Conservation (phyloP, 306 rosid genomes). For the Mimosa pudica region DNA sequence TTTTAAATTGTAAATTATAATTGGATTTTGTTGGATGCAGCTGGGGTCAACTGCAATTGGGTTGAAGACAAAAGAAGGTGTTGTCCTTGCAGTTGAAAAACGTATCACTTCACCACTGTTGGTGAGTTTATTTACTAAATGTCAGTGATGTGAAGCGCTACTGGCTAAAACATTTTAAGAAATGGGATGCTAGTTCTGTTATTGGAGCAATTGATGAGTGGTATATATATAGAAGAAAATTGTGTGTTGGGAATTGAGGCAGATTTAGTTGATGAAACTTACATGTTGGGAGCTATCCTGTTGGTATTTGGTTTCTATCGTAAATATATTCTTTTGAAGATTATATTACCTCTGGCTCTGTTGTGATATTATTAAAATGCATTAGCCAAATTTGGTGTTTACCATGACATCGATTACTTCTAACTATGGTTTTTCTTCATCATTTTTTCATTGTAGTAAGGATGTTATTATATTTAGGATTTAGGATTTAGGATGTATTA, state of each 20-base stretch:
- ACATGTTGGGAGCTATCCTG: not conserved
- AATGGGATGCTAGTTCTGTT: not conserved
- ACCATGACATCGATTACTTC: not conserved
- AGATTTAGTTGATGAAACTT: not conserved
- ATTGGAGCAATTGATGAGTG: not conserved
- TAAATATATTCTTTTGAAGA: not conserved
- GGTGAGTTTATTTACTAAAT: slow-evolving; percentile 45
- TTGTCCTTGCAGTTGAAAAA: slow-evolving; percentile 93
- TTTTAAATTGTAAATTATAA: not conserved
- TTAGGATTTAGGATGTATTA: too few relatives aligned
- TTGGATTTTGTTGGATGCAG: slow-evolving; percentile 41
- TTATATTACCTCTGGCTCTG: not conserved
- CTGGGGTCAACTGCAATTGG: slow-evolving; percentile 97
- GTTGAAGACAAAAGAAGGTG: slow-evolving; percentile 91
- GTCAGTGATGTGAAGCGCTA: not conserved
- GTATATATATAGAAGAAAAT: not conserved
- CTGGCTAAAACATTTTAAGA: not conserved
- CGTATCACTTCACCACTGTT: slow-evolving; percentile 93
- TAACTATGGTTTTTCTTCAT: not conserved
- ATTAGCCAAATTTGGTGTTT: not conserved
- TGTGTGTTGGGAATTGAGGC: not conserved
- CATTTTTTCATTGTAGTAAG: not conserved
- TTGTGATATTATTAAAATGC: not conserved
- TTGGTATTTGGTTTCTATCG: not conserved
- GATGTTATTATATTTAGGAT: not conserved